phyloP scores from a whole-genome alignment of 2,329 filamentous ascomycete species.

The Trichoderma sp. region DNA sequence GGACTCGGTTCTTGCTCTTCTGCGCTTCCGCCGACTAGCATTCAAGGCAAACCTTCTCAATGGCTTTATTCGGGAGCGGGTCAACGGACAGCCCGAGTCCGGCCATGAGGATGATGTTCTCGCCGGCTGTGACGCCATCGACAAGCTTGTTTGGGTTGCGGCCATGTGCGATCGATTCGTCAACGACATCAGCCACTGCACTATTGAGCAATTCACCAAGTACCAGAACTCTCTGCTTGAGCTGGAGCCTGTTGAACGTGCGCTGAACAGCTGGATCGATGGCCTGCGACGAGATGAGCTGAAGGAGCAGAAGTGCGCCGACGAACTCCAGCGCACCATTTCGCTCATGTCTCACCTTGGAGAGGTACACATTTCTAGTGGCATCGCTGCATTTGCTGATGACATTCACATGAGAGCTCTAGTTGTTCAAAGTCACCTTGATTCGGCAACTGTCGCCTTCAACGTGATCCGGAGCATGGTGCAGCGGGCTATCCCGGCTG shows the following conservation, averaged over 20 bases:
- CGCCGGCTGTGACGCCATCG: constrained; percentile 74
- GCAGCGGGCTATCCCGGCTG: constrained; percentile 56
- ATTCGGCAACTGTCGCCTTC: constrained; percentile 69
- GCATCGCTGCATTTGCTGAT: constrained; percentile 71
- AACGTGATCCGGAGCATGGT: constrained; percentile 63
- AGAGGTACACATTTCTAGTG: constrained; percentile 71
- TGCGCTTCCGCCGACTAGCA: constrained; percentile 80
- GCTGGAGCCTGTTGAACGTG: constrained; percentile 85
- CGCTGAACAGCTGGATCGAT: constrained; percentile 85
- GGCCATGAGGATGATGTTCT: constrained; percentile 76
- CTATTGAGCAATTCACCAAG: constrained; percentile 70
- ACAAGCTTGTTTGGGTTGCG: constrained; percentile 81
- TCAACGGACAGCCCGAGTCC: constrained; percentile 63
- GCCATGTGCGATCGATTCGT: constrained; percentile 82
- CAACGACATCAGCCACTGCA: constrained; percentile 74
- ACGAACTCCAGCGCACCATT: constrained; percentile 78
- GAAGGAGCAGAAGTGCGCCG: constrained; percentile 76
- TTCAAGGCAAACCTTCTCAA: constrained; percentile 84
- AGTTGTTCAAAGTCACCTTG: constrained; percentile 76
- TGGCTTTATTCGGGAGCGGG: constrained; percentile 73
- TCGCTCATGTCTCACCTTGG: constrained; percentile 83
- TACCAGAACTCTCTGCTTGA: constrained; percentile 82
- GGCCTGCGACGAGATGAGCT: constrained; percentile 78
- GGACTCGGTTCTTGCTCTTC: constrained; percentile 81
- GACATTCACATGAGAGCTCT: constrained; percentile 73